These are phyloP conservation scores for Panaeolus cyanescens DNA, from an alignment of 768 basidiomycete species.

Conservation along the genomic window DNA sequence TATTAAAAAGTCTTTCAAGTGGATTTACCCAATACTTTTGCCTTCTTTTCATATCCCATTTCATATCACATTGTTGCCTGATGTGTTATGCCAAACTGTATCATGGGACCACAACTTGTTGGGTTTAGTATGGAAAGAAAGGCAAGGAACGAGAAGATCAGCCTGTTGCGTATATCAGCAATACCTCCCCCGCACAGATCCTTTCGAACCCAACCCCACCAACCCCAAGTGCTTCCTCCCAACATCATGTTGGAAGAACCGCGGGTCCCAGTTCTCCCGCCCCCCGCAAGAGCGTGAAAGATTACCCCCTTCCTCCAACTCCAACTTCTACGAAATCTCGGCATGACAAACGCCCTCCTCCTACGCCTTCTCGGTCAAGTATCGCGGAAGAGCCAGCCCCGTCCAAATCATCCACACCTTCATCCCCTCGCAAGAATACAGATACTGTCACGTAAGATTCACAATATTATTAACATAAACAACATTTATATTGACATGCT, in stretches of 20 bases:
- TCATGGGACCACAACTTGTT: not conserved
- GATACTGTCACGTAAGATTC: conserved; percentile 55
- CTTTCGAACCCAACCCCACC: conserved; percentile 31
- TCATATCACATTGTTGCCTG: conserved; percentile 1
- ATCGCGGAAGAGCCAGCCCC: not conserved
- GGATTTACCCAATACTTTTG: conserved; percentile 11
- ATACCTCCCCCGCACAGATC: conserved; percentile 36
- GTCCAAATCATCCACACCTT: not conserved
- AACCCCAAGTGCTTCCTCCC: conserved; percentile 6
- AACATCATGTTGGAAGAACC: not conserved
- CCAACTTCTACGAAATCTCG: conserved; percentile 12
- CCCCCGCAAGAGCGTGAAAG: not conserved
- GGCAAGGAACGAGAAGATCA: conserved; percentile 54
- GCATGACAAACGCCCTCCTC: conserved; percentile 7
- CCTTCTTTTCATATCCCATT: conserved; percentile 15
- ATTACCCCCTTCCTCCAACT: conserved; percentile 5
- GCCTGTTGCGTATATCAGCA: conserved; percentile 30
- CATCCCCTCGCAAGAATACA: conserved; percentile 36
- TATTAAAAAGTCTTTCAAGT: not conserved
- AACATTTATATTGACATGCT: not conserved
- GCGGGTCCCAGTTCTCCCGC: not conserved
- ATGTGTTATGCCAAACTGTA: not conserved
- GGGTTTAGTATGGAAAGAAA: conserved; percentile 56
- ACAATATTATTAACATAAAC: not conserved
- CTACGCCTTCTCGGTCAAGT: conserved; percentile 6